Percentiles rank a stretch among this genome's conserved stretches.
phyloP scores from a whole-genome alignment of 805 yeast genomes.

The Sugiyamaella marilandica region DNA sequence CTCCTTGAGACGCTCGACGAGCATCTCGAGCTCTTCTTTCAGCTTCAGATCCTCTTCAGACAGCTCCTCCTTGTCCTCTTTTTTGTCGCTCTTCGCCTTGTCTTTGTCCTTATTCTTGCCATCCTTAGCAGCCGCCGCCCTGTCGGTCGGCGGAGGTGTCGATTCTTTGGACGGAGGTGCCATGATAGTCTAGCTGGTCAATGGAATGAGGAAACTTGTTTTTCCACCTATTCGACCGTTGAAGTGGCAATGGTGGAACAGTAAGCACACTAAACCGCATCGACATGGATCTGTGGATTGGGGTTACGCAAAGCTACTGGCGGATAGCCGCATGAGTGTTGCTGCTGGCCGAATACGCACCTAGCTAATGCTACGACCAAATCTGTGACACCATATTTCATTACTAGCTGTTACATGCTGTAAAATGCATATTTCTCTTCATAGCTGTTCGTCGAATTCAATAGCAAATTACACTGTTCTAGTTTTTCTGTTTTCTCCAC shows the following conservation, averaged over 20 bases:
- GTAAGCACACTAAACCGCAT: not conserved
- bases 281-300: no score
- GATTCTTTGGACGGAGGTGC: conserved; percentile 1
- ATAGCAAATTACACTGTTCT: no score
- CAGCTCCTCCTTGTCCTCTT: conserved; percentile 67
- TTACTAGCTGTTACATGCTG: no score
- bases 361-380: no score
- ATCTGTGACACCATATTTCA: no score
- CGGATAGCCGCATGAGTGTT: no score
- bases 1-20: conserved; percentile 68
- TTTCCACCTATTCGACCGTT: not conserved
- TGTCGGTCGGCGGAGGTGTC: not conserved
- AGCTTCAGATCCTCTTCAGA: conserved; percentile 90
- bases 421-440: no score
- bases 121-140: conserved; percentile 7
- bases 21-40: conserved; percentile 77
- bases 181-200: not conserved
- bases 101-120: conserved; percentile 29
- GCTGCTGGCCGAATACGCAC: no score
- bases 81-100: conserved; percentile 30
- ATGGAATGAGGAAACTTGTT: not conserved
- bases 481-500: no score
- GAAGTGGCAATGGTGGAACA: conserved; percentile 4
- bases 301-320: no score
- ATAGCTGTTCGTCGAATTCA: no score